These are phyloP conservation scores for Lipomyces oligophaga DNA, from an alignment of 805 yeast genomes.

Conservation along the genomic window DNA sequence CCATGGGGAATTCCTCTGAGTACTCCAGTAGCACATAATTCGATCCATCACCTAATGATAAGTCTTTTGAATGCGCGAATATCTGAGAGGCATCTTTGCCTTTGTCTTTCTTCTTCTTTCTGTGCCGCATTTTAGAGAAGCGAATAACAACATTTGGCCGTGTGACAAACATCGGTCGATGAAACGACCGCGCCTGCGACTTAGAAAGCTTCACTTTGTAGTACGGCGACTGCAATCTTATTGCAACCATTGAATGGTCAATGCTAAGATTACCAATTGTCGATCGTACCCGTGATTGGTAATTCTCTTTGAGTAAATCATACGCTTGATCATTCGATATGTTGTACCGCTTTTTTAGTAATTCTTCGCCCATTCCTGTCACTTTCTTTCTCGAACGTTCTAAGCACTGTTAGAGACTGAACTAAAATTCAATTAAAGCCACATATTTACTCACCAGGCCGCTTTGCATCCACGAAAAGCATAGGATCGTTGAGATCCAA, in stretches of 20 bases:
- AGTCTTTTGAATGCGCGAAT: slow-evolving; percentile 64
- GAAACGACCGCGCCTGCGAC: slow-evolving; percentile 69
- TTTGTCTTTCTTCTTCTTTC: slow-evolving; percentile 86
- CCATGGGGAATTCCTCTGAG: slow-evolving; percentile 81
- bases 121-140: slow-evolving; percentile 66
- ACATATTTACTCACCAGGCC: too few species aligned
- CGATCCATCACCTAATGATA: slow-evolving; percentile 80
- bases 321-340: slow-evolving; percentile 87
- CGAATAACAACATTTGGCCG: slow-evolving; percentile 74
- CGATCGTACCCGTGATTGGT: slow-evolving; percentile 86
- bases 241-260: slow-evolving; percentile 88
- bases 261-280: slow-evolving; percentile 86
- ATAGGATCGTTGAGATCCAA: slow-evolving; percentile 87
- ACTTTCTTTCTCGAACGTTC: slow-evolving; percentile 1
- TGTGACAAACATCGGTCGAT: slow-evolving; percentile 69
- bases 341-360: slow-evolving; percentile 61
- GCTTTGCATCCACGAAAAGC: slow-evolving; percentile 57
- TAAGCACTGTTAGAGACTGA: slow-evolving; percentile 4
- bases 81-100: slow-evolving; percentile 77
- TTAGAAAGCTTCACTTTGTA: slow-evolving; percentile 73
- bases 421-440: too few species aligned
- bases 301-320: slow-evolving; percentile 75
- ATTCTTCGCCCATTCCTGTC: slow-evolving; percentile 48
- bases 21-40: slow-evolving; percentile 78
- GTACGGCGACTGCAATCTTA: slow-evolving; percentile 82